phyloP scores from a whole-genome alignment of 306 rosid genomes.

The Senna tora region DNA sequence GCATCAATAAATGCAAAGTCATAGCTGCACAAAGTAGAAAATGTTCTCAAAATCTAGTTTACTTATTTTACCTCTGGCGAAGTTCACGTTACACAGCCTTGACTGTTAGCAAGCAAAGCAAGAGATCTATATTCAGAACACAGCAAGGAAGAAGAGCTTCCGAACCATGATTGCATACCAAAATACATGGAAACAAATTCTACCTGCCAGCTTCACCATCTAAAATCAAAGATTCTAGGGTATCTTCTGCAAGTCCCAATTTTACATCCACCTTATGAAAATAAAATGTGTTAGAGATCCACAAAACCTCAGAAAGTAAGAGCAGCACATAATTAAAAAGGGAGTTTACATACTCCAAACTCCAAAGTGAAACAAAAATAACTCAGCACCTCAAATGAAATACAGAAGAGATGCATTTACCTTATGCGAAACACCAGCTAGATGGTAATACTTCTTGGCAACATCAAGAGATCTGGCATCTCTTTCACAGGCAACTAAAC shows the following conservation, averaged over 20 bases:
- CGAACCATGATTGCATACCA: neutral
- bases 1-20: constrained; percentile 96
- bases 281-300: neutral
- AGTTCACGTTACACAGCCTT: constrained; percentile 28
- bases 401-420: constrained; percentile 47
- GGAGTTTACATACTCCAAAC: neutral
- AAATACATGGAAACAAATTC: constrained; percentile 1
- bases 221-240: constrained; percentile 66
- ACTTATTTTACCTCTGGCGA: constrained; percentile 11
- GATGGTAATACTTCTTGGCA: constrained; percentile 76
- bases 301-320: constrained; percentile 15
- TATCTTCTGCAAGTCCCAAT: constrained; percentile 80
- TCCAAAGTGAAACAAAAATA: constrained; percentile 9
- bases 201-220: constrained; percentile 89
- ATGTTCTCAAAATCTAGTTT: constrained; percentile 32
- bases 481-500: constrained; percentile 87
- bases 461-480: constrained; percentile 79
- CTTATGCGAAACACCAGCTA: constrained; percentile 87
- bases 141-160: constrained; percentile 17
- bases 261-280: constrained; percentile 65
- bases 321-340: constrained; percentile 11
- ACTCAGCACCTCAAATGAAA: constrained; percentile 26
- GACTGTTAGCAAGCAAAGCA: constrained; percentile 11
- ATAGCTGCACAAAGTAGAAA: constrained; percentile 61
- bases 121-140: constrained; percentile 3